Evolutionary conservation across 306 rosid genomes (phyloP).

Genomic region (Lupinus albus): DNA sequence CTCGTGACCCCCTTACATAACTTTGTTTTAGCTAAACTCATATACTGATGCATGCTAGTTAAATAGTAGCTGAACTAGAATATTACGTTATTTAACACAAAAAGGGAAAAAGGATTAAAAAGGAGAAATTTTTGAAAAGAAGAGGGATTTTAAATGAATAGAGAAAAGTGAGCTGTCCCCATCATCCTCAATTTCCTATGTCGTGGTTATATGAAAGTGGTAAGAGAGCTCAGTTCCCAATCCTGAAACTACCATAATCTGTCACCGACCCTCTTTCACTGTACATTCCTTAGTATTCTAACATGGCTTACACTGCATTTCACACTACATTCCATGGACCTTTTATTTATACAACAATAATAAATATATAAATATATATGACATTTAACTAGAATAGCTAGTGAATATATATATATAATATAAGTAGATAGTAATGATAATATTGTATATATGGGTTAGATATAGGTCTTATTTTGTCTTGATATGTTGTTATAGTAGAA

Average conservation of each 20-base stretch:
- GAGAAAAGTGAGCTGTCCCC: constrained; percentile 36
- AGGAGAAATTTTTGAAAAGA: neutral
- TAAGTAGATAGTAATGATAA: too few species aligned
- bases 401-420: too few species aligned
- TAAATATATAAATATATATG: neutral
- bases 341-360: neutral
- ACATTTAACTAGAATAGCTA: too few species aligned
- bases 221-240: constrained; percentile 50
- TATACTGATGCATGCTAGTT: constrained; percentile 2
- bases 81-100: constrained; percentile 22
- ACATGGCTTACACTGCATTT: constrained; percentile 34
- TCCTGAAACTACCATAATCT: constrained; percentile 54
- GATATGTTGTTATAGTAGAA: constrained; percentile 45
- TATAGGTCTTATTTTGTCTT: constrained; percentile 20
- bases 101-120: constrained; percentile 12
- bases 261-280: constrained; percentile 49
- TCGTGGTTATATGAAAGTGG: constrained; percentile 47
- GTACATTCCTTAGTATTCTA: constrained; percentile 52
- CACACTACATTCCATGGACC: constrained; percentile 37
- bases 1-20: constrained; percentile 12
- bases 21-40: constrained; percentile 23
- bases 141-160: constrained; percentile 17
- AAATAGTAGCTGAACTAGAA: constrained; percentile 19
- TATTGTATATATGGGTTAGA: neutral
- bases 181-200: constrained; percentile 54